Percentiles rank a stretch among this genome's conserved stretches.
These are phyloP conservation scores for Colletotrichum tofieldiae DNA, from an alignment of 2,329 filamentous ascomycete species.

Conservation along the genomic window DNA sequence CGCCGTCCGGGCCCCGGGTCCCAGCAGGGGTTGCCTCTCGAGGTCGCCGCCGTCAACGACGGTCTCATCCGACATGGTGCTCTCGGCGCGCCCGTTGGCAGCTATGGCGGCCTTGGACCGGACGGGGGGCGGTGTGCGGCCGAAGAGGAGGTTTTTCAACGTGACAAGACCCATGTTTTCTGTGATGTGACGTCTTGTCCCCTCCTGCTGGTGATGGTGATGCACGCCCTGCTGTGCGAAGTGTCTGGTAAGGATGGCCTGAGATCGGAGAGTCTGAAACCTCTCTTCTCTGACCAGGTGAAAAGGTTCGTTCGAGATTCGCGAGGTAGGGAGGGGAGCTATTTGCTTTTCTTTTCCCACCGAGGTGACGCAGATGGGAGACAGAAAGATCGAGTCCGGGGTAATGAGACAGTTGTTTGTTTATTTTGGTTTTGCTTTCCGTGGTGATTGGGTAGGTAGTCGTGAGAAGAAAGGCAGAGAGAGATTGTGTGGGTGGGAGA, in stretches of 20 bases:
- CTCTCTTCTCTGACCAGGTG: background rate
- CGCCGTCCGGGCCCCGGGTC: conserved; percentile 16
- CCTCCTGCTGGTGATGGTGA: background rate
- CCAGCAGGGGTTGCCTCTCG: conserved; percentile 43
- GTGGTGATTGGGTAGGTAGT: background rate
- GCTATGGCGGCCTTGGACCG: conserved; percentile 16
- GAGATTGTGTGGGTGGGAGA: background rate
- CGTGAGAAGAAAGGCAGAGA: background rate
- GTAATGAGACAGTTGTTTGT: conserved; percentile 33
- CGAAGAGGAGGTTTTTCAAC: conserved; percentile 43
- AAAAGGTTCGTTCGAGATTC: background rate
- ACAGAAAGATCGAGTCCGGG: background rate
- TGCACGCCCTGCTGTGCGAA: background rate
- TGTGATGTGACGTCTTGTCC: background rate
- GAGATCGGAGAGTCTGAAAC: conserved; percentile 1
- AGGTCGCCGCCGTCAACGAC: conserved; percentile 39
- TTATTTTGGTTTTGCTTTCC: conserved; percentile 25
- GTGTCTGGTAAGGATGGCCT: background rate
- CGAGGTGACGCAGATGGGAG: background rate
- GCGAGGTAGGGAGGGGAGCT: background rate
- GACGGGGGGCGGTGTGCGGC: conserved; percentile 26
- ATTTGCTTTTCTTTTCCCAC: background rate
- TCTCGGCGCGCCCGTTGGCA: conserved; percentile 24
- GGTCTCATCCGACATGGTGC: conserved; percentile 44
- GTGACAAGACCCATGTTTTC: conserved; percentile 43